These are phyloP conservation scores for Leccinum fallax DNA, from an alignment of 1,284 basidiomycete genomes.

Conservation along the genomic window DNA sequence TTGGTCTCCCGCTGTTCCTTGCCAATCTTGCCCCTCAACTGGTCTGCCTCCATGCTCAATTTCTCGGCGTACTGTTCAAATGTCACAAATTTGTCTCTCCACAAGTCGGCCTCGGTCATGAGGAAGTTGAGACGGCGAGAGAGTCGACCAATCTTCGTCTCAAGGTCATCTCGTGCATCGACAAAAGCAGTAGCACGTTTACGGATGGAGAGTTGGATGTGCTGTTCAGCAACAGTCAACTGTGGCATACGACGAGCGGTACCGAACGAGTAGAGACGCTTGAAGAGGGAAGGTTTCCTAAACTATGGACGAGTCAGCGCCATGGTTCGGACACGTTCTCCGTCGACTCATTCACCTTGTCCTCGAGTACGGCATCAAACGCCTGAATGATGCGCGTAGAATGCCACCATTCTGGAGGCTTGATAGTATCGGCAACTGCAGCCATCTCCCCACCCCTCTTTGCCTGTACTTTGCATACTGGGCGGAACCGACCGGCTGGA, in stretches of 20 bases:
- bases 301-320: conserved; percentile 49
- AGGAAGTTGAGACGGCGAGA: conserved; percentile 85
- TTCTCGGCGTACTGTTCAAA: conserved; percentile 94
- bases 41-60: conserved; percentile 80
- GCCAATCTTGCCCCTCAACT: conserved; percentile 80
- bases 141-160: conserved; percentile 85
- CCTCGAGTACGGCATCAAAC: conserved; percentile 85
- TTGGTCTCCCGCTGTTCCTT: conserved; percentile 88
- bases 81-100: conserved; percentile 89
- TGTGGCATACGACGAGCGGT: conserved; percentile 70
- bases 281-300: conserved; percentile 87
- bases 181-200: conserved; percentile 90
- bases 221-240: conserved; percentile 77
- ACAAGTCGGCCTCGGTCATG: conserved; percentile 88
- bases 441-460: conserved; percentile 79
- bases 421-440: conserved; percentile 83
- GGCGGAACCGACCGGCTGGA: conserved; percentile 85
- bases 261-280: conserved; percentile 81
- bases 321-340: conserved; percentile 1
- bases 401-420: conserved; percentile 91
- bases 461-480: conserved; percentile 81
- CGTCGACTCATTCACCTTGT: conserved; percentile 59
- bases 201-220: conserved; percentile 83
- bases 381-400: conserved; percentile 86
- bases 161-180: conserved; percentile 88